These are phyloP conservation scores for Flaveria floridana DNA, from an alignment of 140 eudicot species.

Conservation along the genomic window DNA sequence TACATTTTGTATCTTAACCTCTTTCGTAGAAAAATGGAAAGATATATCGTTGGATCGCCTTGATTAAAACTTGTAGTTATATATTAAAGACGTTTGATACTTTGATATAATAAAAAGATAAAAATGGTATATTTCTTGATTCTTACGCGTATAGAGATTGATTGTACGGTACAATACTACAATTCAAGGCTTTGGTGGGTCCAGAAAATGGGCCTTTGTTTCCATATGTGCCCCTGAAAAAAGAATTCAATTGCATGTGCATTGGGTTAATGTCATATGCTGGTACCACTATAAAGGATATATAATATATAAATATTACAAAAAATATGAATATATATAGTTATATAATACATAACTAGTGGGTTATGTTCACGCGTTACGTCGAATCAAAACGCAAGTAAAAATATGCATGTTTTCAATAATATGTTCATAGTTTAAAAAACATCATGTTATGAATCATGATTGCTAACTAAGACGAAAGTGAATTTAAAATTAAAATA, in stretches of 20 bases:
- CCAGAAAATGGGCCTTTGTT: constrained; percentile 39
- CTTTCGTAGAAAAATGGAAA: too few species aligned
- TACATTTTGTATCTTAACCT: too few species aligned
- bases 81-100: background rate
- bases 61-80: too few species aligned
- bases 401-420: too few species aligned
- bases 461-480: too few species aligned
- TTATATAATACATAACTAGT: too few species aligned
- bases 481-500: too few species aligned
- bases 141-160: constrained; percentile 29
- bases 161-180: constrained; percentile 32
- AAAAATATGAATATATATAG: background rate
- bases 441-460: too few species aligned
- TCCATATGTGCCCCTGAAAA: constrained; percentile 41
- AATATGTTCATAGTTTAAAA: too few species aligned
- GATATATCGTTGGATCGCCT: too few species aligned
- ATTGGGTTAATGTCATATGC: constrained; percentile 40
- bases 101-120: background rate
- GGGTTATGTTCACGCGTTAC: too few species aligned
- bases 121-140: background rate
- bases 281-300: constrained; percentile 33
- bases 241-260: constrained; percentile 46
- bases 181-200: constrained; percentile 18
- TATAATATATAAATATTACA: background rate
- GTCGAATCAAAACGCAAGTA: too few species aligned